A percentile compares a stretch with the other conserved stretches of the same genome.
Conservation (phyloP, 2,329 filamentous ascomycete genomes). For the Exophiala bonariae region DNA sequence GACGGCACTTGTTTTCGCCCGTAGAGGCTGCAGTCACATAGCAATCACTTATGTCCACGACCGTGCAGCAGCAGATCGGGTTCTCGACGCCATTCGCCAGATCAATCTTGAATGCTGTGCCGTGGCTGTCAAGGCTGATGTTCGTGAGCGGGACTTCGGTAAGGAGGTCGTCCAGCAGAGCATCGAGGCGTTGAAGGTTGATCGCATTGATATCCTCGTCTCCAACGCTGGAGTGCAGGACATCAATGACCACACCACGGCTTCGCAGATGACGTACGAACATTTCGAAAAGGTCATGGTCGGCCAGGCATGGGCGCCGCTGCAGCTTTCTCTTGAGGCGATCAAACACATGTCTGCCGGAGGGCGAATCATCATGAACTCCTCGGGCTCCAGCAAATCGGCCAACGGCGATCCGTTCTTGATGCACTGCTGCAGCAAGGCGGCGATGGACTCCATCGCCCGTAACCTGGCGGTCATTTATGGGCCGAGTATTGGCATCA, state of each 20-base stretch:
- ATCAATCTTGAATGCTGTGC: conserved; percentile 2
- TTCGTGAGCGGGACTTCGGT: conserved; percentile 5
- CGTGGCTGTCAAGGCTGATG: conserved; percentile 6
- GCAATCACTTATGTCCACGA: conserved; percentile 9
- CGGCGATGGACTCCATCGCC: conserved; percentile 11
- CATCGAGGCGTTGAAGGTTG: not conserved
- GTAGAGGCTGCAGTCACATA: conserved; percentile 61
- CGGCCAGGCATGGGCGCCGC: conserved; percentile 9
- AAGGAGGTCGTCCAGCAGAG: conserved; percentile 3
- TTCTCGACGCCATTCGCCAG: not conserved
- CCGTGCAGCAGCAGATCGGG: conserved; percentile 1
- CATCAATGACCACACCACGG: not conserved
- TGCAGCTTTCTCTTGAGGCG: conserved; percentile 8
- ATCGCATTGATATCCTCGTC: conserved; percentile 11
- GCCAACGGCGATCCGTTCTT: conserved; percentile 8
- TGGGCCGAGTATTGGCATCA: conserved; percentile 7
- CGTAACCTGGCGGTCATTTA: conserved; percentile 6
- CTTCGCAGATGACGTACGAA: not conserved
- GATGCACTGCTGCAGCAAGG: conserved; percentile 6
- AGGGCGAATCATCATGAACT: conserved; percentile 10
- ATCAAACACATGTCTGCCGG: conserved; percentile 4
- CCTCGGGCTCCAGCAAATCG: not conserved
- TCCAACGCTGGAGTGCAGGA: conserved; percentile 7
- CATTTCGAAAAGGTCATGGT: conserved; percentile 9
- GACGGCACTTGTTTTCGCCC: conserved; percentile 75